Evolutionary conservation across 2,329 filamentous ascomycete species (phyloP), one percentile per base, ranked within the genome.

Genomic region (Pseudocercospora crystallina): DNA sequence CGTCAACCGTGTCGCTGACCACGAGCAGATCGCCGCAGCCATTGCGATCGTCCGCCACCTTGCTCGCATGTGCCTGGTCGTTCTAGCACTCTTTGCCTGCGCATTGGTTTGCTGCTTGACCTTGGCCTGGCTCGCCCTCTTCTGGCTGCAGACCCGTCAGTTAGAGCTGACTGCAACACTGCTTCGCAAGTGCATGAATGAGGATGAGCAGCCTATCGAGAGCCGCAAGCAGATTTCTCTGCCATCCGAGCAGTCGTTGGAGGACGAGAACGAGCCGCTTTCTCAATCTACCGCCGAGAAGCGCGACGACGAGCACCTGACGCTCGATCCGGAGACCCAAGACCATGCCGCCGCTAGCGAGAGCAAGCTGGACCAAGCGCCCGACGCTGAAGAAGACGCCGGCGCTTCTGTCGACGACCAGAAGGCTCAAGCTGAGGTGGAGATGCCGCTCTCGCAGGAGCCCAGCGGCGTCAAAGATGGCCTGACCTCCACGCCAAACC

Each of bases 141-240:
- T 59, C 13, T 59, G 51, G 48, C 13, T 56, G 13, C 53, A 53
- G 38, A 48, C 47, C 0, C 48, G 35, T 11, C 39, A 56, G 7
- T 36, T 58, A n/a, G 32, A 46, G 9, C n/a, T 38, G n/a, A 34
- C 55, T 14, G 46, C 51, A 8, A 13, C 20, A 15, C 40, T 57
- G 14, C 43, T 59, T 10, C 38, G 37, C 5, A 10, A 13, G 8
- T 55, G 48, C 32, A 46, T 55, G 39, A 26, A 31, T 12, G 32
- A 42, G 20, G 20, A 26, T 26, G 20, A 26, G 20, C 20, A 26
- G 20, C 20, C 4, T 26, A 7, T 26, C 20, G 4, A 26, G 20
- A 26, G 3, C 20, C 20, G 20, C 20, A 26, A 26, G 20, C 20
- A 26, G 20, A 26, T 26, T 26, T 7, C 7, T 26, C 20, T 26